phyloP scores from a whole-genome alignment of 1,284 basidiomycete species.

The Ganoderma lucidum region DNA sequence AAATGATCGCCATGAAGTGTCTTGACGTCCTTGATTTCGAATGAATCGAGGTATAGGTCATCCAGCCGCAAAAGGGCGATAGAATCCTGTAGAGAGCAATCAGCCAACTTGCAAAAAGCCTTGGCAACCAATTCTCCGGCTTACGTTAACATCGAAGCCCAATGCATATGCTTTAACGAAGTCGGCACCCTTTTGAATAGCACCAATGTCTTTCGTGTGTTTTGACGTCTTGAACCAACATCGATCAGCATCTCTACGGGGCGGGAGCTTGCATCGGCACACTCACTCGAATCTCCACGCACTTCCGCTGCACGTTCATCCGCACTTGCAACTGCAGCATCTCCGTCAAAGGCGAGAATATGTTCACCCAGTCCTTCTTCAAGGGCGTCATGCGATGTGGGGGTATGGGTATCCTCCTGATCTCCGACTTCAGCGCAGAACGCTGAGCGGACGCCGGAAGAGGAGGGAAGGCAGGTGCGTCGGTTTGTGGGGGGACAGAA shows the following conservation, averaged over 20 bases:
- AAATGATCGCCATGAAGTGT: slow-evolving; percentile 97
- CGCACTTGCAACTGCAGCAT: slow-evolving; percentile 93
- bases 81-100: slow-evolving; percentile 72
- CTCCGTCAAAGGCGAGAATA: slow-evolving; percentile 97
- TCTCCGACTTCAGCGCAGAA: slow-evolving; percentile 76
- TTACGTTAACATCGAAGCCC: slow-evolving; percentile 92
- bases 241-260: slow-evolving; percentile 13
- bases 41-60: slow-evolving; percentile 97
- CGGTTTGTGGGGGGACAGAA: slow-evolving; percentile 47
- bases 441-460: slow-evolving; percentile 66
- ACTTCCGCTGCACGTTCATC: slow-evolving; percentile 92
- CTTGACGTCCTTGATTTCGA: slow-evolving; percentile 99
- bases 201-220: slow-evolving; percentile 91
- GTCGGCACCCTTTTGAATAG: slow-evolving; percentile 97
- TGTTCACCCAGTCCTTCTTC: slow-evolving; percentile 97
- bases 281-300: slow-evolving; percentile 92
- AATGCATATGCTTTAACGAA: slow-evolving; percentile 96
- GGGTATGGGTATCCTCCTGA: slow-evolving; percentile 87
- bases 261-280: neutral
- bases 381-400: slow-evolving; percentile 98
- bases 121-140: slow-evolving; percentile 35
- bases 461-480: slow-evolving; percentile 71
- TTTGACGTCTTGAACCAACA: slow-evolving; percentile 81
- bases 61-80: slow-evolving; percentile 95
- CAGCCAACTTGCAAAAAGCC: slow-evolving; percentile 12